Evolutionary conservation across 169 alveolate species (phyloP), one percentile per base, ranked within the genome.

Genomic region (Cryptosporidium baileyi): DNA sequence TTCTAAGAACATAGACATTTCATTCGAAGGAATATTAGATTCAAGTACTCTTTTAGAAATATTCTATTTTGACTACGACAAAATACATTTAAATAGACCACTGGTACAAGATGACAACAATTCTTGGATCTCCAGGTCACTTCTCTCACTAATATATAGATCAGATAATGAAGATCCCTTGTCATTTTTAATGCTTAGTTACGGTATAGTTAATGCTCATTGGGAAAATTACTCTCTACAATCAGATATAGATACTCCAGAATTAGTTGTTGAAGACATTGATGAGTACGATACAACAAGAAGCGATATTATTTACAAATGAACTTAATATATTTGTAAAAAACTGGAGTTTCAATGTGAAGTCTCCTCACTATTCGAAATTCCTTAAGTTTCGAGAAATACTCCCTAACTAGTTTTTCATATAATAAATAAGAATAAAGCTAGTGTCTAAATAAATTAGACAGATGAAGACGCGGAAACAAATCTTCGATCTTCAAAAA

Each of bases 1-100:
- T 6, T 24, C 11, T 17, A 8, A 28, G 11, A 67, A 54, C 15
- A 32, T 26, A 5, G 4, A 38, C 36, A 24, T 28, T 11, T 26
- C 67, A 36, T 41, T 38, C 40, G 24, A 54, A 22, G 67, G 60
- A 57, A 30, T 74, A 38, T 59, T 74, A 43, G 85, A 74, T 38
- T 51, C 85, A 4, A 51, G 17, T 32, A 54, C 85, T 1, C 28
- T 74, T 8, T 22, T 74, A n/a, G 85, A 54, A 24, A 19, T 54
- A 1, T 74, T 52, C 60, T 74, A 74, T 59, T 74, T 74, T 36
- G 67, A 74, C 43, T 74, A 54, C 17, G 85, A 74, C 26, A 51
- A 19, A 47, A 24, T 32, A 11, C 40, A 13, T 26, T 11, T 47
- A 36, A 49, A 28, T 8, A 49, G 60, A 43, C 22, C 81, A 1